Conservation (phyloP, 257 asterid genomes). For the Ilex aquifolium region DNA sequence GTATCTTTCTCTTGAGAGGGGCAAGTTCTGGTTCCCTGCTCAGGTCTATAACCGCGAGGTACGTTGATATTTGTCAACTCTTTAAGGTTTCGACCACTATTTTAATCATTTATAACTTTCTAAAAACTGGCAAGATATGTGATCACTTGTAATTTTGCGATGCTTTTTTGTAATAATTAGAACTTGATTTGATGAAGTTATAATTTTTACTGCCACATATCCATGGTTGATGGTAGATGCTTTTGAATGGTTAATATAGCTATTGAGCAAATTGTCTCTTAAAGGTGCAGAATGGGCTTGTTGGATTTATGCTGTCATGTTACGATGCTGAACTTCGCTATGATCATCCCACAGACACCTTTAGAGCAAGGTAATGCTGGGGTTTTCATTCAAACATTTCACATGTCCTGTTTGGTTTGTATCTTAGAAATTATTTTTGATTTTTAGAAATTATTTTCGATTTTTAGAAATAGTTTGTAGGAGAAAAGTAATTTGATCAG, state of each 20-base stretch:
- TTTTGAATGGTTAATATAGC: neutral
- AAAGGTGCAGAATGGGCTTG: conserved; percentile 68
- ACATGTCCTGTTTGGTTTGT: neutral
- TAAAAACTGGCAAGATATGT: neutral
- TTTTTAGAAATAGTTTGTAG: neutral
- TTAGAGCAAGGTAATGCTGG: conserved; percentile 60
- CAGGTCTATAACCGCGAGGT: conserved; percentile 98
- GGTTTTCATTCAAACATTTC: neutral
- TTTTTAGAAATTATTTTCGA: too few relatives aligned
- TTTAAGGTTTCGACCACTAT: too few relatives aligned
- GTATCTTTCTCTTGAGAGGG: conserved; percentile 70
- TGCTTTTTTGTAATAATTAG: too few relatives aligned
- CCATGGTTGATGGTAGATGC: too few relatives aligned
- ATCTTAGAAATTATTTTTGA: too few relatives aligned
- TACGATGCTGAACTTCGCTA: conserved; percentile 88
- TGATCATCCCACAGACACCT: conserved; percentile 55
- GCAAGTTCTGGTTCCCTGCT: conserved; percentile 91
- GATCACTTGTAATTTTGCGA: neutral
- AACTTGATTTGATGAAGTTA: neutral
- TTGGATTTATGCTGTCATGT: conserved; percentile 83
- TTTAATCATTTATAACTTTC: too few relatives aligned
- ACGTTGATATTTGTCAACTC: too few relatives aligned
- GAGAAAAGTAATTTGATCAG: too few relatives aligned
- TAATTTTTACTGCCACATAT: too few relatives aligned
- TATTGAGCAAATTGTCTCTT: conserved; percentile 7